These are phyloP conservation scores for Hypericum androsaemum DNA, from an alignment of 345 rosid species.

Conservation along the genomic window DNA sequence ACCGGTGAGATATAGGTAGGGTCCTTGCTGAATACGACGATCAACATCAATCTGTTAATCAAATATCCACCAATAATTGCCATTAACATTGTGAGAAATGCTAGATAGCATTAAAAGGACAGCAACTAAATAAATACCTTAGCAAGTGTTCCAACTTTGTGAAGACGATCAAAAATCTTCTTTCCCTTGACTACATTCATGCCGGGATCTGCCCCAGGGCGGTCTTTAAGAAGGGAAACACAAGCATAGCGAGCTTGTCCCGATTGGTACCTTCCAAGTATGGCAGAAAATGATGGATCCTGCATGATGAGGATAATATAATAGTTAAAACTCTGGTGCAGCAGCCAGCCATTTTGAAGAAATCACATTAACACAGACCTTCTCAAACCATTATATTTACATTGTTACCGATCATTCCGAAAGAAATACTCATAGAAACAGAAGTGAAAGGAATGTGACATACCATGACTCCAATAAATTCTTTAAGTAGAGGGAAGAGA, in stretches of 20 bases:
- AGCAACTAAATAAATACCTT: too few species aligned
- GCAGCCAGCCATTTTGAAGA: neutral
- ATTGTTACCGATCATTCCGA: too few species aligned
- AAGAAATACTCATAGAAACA: neutral
- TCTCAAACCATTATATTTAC: neutral
- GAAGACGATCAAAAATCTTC: slow-evolving; percentile 29
- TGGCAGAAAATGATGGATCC: slow-evolving; percentile 90
- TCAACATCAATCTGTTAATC: slow-evolving; percentile 36
- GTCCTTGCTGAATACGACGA: slow-evolving; percentile 80
- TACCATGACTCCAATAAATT: slow-evolving; percentile 97
- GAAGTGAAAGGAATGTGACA: neutral
- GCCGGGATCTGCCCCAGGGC: too few species aligned
- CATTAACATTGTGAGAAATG: too few species aligned
- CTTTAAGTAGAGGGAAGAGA: slow-evolving; percentile 92
- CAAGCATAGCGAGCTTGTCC: too few species aligned
- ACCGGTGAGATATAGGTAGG: slow-evolving; percentile 88
- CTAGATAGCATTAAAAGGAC: too few species aligned
- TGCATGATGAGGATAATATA: slow-evolving; percentile 16
- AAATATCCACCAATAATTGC: neutral
- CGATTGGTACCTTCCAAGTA: slow-evolving; percentile 75
- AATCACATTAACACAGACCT: neutral
- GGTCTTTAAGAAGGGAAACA: too few species aligned
- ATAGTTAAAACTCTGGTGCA: neutral
- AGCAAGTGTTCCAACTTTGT: too few species aligned
- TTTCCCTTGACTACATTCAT: slow-evolving; percentile 72